A percentile compares a stretch with the other conserved stretches of the same genome.
These are phyloP conservation scores for Phytopythium aichiense DNA, from an alignment of 352 stramenopile species.

Conservation along the genomic window DNA sequence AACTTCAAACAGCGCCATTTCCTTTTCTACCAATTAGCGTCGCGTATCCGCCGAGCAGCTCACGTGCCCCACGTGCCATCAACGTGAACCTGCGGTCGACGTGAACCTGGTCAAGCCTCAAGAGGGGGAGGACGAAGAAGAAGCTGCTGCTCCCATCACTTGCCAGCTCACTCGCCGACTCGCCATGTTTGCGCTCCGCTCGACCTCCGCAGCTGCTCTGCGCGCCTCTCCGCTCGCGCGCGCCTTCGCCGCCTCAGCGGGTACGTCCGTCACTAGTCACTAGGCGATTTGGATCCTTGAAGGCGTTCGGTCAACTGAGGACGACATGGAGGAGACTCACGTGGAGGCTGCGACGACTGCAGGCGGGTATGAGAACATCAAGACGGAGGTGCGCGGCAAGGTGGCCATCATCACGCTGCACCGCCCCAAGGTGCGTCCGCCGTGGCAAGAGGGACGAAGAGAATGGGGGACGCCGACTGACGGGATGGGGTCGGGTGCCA, in stretches of 20 bases:
- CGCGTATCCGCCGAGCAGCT: neutral
- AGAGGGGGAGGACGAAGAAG: neutral
- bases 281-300: neutral
- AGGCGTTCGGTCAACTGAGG: neutral
- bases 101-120: neutral
- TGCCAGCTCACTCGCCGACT: conserved; percentile 1
- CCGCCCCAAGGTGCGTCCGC: conserved; percentile 87
- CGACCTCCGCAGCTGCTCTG: conserved; percentile 15
- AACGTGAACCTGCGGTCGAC: neutral
- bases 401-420: conserved; percentile 96
- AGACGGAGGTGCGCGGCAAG: conserved; percentile 81
- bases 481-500: conserved; percentile 2
- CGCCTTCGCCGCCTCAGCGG: conserved; percentile 46
- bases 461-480: too few species aligned
- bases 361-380: conserved; percentile 86
- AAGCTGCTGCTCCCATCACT: neutral
- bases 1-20: too few species aligned
- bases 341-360: neutral
- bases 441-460: too few species aligned
- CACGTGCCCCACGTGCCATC: conserved; percentile 12
- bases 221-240: conserved; percentile 18
- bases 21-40: conserved; percentile 24
- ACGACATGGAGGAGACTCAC: conserved; percentile 6
- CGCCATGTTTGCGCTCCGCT: conserved; percentile 51
- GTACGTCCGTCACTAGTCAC: conserved; percentile 13